Evolutionary conservation across 1,139 yeast genomes (phyloP), one percentile per base, ranked within the genome.

Genomic region (Magnusiomyces ingens): DNA sequence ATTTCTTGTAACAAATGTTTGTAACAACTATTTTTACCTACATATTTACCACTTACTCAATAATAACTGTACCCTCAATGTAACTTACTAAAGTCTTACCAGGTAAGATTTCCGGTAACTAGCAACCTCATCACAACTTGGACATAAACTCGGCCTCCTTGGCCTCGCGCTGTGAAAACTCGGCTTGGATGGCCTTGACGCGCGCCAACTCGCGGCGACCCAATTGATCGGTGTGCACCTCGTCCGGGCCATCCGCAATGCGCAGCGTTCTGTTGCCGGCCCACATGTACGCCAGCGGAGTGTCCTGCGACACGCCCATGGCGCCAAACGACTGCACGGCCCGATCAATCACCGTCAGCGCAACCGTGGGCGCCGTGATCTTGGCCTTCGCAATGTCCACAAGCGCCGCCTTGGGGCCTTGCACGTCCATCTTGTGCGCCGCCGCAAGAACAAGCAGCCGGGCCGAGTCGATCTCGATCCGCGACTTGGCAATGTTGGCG

Each of bases 211-310:
- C 78, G 46, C 70, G 66, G 54, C 80, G 71, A 11, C 80, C 87
- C 61, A 83, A 72, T 67, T 82, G 88, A 59, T 73, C 72, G 66
- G 81, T 71, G 66, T 84, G 88, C 6, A 85, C 85, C 68, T 83
- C 89, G 69, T 83, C 89, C 1, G 90, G 89, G 8, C 89, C 88
- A 65, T 84, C 90, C 17, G 89, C 88, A 56, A 82, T 80, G 57
- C 88, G 72, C 56, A 83, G 74, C 43, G 85, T 81, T 66, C 89
- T 74, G 56, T 79, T 74, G 57, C 70, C 69, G 35, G 82, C 80
- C 67, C 78, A 84, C 71, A 78, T 69, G 57, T 76, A 68, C 1
- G 87, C 82, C 62, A 84, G 72, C 53, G 80, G 82, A 13, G 83
- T 77, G 59, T 83, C 89, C 66, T 82, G 83, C 40, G 72, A 69